phyloP scores from a whole-genome alignment of 768 basidiomycete species.

The Hygrocybe punicea region DNA sequence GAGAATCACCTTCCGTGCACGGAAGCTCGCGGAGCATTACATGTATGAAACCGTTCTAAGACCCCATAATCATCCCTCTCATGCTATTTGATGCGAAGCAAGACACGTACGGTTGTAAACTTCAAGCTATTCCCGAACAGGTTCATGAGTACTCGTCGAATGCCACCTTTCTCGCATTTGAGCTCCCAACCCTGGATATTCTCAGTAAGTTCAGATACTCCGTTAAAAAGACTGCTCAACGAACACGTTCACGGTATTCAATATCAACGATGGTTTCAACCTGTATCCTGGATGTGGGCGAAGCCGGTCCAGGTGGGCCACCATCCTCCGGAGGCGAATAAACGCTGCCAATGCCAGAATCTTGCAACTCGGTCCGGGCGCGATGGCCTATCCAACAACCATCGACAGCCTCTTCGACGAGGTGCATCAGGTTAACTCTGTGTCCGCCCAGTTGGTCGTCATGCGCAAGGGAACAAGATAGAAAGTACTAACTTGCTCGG shows the following conservation, averaged over 20 bases:
- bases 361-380: slow-evolving; percentile 66
- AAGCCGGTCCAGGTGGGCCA: slow-evolving; percentile 36
- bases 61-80: slow-evolving; percentile 1
- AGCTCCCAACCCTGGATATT: slow-evolving; percentile 71
- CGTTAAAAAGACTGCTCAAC: slow-evolving; percentile 16
- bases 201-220: slow-evolving; percentile 1
- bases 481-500: slow-evolving; percentile 52
- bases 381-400: slow-evolving; percentile 93
- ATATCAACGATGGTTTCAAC: slow-evolving; percentile 91
- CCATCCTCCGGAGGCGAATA: slow-evolving; percentile 80
- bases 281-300: slow-evolving; percentile 38
- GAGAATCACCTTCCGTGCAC: slow-evolving; percentile 47
- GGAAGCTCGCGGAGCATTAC: slow-evolving; percentile 76
- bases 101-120: slow-evolving; percentile 65
- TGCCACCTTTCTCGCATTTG: slow-evolving; percentile 88
- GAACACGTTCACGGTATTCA: slow-evolving; percentile 63
- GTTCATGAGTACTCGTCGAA: slow-evolving; percentile 91
- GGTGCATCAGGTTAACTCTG: slow-evolving; percentile 72
- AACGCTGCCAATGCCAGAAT: slow-evolving; percentile 85
- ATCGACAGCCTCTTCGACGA: slow-evolving; percentile 87
- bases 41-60: slow-evolving; percentile 81
- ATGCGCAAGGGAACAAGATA: neutral
- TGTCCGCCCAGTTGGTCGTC: neutral
- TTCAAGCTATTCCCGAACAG: slow-evolving; percentile 92
- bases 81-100: neutral